Percentiles rank a stretch among this genome's conserved stretches.
Conservation (phyloP, 1,139 yeast species). For the Yamadazyma friedrichii region DNA sequence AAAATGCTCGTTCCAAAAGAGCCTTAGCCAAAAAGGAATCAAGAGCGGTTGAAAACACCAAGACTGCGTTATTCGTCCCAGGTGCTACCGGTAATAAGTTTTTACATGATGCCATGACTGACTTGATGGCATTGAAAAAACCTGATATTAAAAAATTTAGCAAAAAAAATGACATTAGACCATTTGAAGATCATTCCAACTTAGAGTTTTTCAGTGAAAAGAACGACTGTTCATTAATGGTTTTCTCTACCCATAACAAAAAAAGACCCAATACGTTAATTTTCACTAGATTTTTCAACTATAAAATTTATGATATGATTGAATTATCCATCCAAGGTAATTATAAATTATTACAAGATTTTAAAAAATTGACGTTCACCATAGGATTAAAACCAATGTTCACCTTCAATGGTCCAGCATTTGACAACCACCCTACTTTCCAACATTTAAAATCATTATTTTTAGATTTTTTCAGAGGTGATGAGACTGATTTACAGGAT, state of each 20-base stretch:
- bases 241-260: conserved; percentile 80
- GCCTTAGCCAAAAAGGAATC: conserved; percentile 89
- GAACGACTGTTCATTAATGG: conserved; percentile 85
- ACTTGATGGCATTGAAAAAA: conserved; percentile 85
- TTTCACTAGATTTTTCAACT: conserved; percentile 85
- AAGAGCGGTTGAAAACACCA: conserved; percentile 84
- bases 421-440: conserved; percentile 85
- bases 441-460: conserved; percentile 85
- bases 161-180: conserved; percentile 85
- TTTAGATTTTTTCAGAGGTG: conserved; percentile 89
- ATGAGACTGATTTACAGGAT: conserved; percentile 79
- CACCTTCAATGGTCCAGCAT: conserved; percentile 87
- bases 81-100: conserved; percentile 80
- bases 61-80: conserved; percentile 87
- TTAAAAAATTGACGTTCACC: conserved; percentile 75
- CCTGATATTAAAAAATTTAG: conserved; percentile 86
- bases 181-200: conserved; percentile 87
- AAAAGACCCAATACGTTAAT: conserved; percentile 92
- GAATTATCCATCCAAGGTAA: conserved; percentile 76
- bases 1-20: conserved; percentile 94
- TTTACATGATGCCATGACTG: conserved; percentile 87
- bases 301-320: conserved; percentile 89
- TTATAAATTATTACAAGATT: conserved; percentile 73
- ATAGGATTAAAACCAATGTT: conserved; percentile 95
- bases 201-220: conserved; percentile 92